A percentile compares a stretch with the other conserved stretches of the same genome.
Conservation (phyloP, 2,329 filamentous ascomycete species). For the Byssoonygena ceratinophila region DNA sequence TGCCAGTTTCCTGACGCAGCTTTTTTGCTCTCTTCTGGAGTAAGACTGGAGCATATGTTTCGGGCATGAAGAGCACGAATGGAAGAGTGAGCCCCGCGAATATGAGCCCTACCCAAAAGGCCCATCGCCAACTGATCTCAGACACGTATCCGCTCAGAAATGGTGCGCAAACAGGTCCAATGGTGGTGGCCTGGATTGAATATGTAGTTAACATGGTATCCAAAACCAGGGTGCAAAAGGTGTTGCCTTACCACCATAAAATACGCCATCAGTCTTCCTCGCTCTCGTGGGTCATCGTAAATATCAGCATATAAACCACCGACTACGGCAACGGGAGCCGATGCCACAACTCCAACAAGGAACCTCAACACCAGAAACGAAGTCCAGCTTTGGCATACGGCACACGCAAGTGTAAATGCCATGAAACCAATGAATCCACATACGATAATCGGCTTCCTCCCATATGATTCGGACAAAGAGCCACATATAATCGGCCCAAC, state of each 20-base stretch:
- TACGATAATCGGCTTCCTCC: constrained; percentile 38
- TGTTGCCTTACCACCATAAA: constrained; percentile 32
- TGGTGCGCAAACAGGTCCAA: constrained; percentile 37
- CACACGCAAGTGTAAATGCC: constrained; percentile 37
- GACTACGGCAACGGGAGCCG: constrained; percentile 36
- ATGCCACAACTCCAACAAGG: constrained; percentile 36
- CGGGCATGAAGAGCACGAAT: constrained; percentile 50
- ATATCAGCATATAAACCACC: constrained; percentile 42
- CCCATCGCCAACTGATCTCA: constrained; percentile 38
- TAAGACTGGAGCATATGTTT: constrained; percentile 52
- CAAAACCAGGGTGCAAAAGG: background rate
- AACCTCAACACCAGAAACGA: constrained; percentile 38
- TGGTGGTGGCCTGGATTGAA: constrained; percentile 26
- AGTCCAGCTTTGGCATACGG: constrained; percentile 34
- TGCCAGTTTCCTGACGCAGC: constrained; percentile 16
- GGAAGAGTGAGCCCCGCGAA: constrained; percentile 50
- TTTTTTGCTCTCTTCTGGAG: constrained; percentile 43
- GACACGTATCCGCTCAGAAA: constrained; percentile 39
- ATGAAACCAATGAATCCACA: constrained; percentile 40
- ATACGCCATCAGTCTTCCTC: constrained; percentile 34
- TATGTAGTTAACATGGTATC: background rate
- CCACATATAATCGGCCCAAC: constrained; percentile 37
- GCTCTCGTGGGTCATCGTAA: constrained; percentile 35
- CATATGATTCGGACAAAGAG: constrained; percentile 36
- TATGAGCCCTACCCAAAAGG: constrained; percentile 55